Evolutionary conservation across 495 filamentous ascomycete species (phyloP), one percentile per base, ranked within the genome.

Genomic region (Penicillium simplicissimum): DNA sequence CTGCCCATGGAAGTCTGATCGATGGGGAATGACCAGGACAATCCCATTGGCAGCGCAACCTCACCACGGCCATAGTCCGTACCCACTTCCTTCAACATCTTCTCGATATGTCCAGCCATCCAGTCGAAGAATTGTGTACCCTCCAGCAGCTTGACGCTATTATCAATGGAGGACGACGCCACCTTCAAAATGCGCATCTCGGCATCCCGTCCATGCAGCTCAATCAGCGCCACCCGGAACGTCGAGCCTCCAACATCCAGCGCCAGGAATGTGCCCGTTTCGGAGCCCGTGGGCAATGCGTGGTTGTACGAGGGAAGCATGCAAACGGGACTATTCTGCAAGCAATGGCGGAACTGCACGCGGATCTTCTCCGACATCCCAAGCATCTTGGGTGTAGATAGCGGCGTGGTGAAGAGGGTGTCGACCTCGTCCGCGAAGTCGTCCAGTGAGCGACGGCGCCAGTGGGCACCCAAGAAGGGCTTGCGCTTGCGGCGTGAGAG

Each of bases 11-110:
- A 88, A 1, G 84, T 88, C 58, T 81, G 87, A 69, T 89, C 84
- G 52, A 90, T 79, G 4, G 87, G 87, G 71, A 90, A 89, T 1
- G 86, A 87, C 87, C 87, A 90, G 13, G 87, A 84, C 60, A 90
- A 62, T 1, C 87, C 87, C 76, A 88, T 85, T 19, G 76, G 76
- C 48, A 88, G 68, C 0, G 79, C 76, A 3, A 52, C 56, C 4
- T 67, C 69, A 48, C 71, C 76, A 10, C 70, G 74, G n/a, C 71
- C 73, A 43, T 76, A 76, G 15, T 74, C 74, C 11, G 72, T 58
- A 35, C 75, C 76, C 15, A 79, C 76, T 10, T 76, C 72, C 53
- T 58, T 58, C 52, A 81, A 62, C 67, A 88, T 75, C n/a, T 78
- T 74, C n/a, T 87, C 80, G 43, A 90, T 86, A 37, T 79, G 75